phyloP scores from a whole-genome alignment of 2,329 filamentous ascomycete genomes.

The Xylaria sp. region DNA sequence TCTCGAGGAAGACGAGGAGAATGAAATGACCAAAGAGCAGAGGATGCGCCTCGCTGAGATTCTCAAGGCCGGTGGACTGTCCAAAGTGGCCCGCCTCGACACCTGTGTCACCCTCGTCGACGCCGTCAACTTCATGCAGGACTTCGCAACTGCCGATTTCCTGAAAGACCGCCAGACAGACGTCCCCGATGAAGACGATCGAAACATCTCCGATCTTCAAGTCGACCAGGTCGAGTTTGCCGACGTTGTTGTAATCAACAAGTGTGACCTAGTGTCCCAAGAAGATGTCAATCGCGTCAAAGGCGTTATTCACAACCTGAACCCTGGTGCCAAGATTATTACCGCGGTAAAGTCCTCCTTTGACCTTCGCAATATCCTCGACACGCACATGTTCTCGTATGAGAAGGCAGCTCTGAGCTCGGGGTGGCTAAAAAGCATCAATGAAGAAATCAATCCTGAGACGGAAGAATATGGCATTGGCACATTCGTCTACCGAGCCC shows the following conservation, averaged over 20 bases:
- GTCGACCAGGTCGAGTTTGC: conserved; percentile 83
- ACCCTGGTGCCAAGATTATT: conserved; percentile 73
- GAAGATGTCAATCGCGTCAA: conserved; percentile 57
- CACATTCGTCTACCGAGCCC: conserved; percentile 74
- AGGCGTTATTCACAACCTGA: conserved; percentile 69
- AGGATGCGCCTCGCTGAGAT: conserved; percentile 43
- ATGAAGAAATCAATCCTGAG: conserved; percentile 77
- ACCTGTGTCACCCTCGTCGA: conserved; percentile 80
- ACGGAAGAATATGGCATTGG: conserved; percentile 78
- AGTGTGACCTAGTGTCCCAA: conserved; percentile 68
- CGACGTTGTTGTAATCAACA: conserved; percentile 78
- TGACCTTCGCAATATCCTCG: conserved; percentile 71
- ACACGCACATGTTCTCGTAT: conserved; percentile 73
- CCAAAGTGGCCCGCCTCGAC: conserved; percentile 73
- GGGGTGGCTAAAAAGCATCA: conserved; percentile 77
- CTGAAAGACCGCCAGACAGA: conserved; percentile 71
- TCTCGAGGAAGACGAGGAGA: conserved; percentile 45
- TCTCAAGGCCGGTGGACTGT: conserved; percentile 67
- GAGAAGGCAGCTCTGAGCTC: conserved; percentile 71
- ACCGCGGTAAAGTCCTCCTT: conserved; percentile 64
- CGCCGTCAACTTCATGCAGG: conserved; percentile 76
- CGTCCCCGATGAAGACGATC: conserved; percentile 73
- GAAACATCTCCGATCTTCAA: conserved; percentile 79
- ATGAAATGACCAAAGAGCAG: conserved; percentile 42
- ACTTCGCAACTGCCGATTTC: conserved; percentile 77